Evolutionary conservation across 1,284 basidiomycete genomes (phyloP), one percentile per base, ranked within the genome.

Genomic region (Ceratobasidium sp.): DNA sequence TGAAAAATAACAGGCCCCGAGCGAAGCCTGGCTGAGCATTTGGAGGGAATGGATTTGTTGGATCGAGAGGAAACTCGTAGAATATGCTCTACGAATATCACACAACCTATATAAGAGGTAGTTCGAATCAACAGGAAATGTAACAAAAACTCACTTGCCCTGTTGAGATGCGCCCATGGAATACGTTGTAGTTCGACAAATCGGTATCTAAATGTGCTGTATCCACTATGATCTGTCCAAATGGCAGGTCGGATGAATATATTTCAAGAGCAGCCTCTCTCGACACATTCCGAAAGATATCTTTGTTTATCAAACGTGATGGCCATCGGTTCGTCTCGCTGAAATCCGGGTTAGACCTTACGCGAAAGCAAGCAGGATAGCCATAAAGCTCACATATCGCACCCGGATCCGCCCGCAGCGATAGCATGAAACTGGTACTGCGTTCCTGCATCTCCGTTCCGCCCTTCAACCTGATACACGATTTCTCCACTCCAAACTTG

Each of bases 81-180:
- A 70, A 70, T 21, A 58, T 58, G 32, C 53, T 58, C 67, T 70
- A n/a, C 18, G 18, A 10, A 23, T 0, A 45, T 14, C 26, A 6
- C 6, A n/a, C n/a, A 18, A 3, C n/a, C 28, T 16, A 18, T n/a
- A n/a, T n/a, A n/a, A n/a, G 36, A 34, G 26, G 12, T 46, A 21
- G 18, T 9, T 18, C n/a, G 28, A 30, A 36, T 12, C 36, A 14
- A 39, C 14, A 39, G 39, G 3, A n/a, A 12, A 21, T 6, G 36
- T 39, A 16, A 70, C 67, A n/a, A n/a, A n/a, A n/a, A n/a, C n/a
- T 46, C 53, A 70, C 67, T 18, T 55, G 59, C 41, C 55, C 55
- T 10, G 55, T 34, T 4, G 28, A 43, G 21, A 70, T 59, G 21
- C 48, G 32, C 45, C 48, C 59, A 6, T 70, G 55, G 10, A 70